Evolutionary conservation across 768 basidiomycete genomes (phyloP).

Genomic region (Chlorophyllum brunneum): DNA sequence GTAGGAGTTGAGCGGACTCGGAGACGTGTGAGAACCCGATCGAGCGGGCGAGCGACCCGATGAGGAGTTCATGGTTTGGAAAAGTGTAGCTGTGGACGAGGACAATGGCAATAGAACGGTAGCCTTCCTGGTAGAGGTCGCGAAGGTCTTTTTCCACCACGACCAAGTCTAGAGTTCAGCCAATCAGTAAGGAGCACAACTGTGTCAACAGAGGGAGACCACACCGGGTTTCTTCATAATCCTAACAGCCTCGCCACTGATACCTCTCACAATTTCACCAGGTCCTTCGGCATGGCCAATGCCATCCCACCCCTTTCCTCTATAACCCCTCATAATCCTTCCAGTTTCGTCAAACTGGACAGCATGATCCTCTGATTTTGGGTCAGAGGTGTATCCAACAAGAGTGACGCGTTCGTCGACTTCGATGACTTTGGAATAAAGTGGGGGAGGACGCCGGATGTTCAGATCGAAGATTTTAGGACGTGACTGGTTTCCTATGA

Average conservation of each 20-base stretch:
- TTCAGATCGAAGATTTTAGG: constrained; percentile 95
- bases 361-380: constrained; percentile 69
- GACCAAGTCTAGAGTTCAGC: constrained; percentile 42
- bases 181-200: constrained; percentile 7
- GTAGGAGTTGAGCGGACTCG: constrained; percentile 80
- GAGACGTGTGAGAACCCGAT: constrained; percentile 91
- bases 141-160: constrained; percentile 59
- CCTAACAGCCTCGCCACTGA: constrained; percentile 88
- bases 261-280: constrained; percentile 73
- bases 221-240: constrained; percentile 72
- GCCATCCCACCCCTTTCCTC: constrained; percentile 77
- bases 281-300: constrained; percentile 69
- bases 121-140: constrained; percentile 73
- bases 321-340: constrained; percentile 60
- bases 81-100: constrained; percentile 91
- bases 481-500: constrained; percentile 93
- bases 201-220: constrained; percentile 6
- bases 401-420: constrained; percentile 91
- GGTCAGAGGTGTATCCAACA: constrained; percentile 91
- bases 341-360: constrained; percentile 75
- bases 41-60: constrained; percentile 70
- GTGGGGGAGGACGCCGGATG: constrained; percentile 69
- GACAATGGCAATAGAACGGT: constrained; percentile 85
- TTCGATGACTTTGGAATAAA: constrained; percentile 76
- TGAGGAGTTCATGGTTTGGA: constrained; percentile 74